phyloP scores from a whole-genome alignment of 805 yeast species.

The Blastobotrys mokoenaii region DNA sequence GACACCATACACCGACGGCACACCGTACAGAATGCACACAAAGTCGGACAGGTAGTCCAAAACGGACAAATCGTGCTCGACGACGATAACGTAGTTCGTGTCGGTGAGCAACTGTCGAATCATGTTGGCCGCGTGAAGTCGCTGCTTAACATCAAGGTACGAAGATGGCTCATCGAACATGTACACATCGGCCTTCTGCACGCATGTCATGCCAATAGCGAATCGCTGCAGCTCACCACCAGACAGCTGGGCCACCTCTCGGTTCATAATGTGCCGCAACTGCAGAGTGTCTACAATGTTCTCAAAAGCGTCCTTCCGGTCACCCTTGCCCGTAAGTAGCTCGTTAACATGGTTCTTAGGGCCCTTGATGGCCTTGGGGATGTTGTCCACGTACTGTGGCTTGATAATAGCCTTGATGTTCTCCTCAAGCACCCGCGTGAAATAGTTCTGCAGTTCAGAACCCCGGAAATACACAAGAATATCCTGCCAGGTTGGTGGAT shows the following conservation, averaged over 20 bases:
- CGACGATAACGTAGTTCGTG: conserved; percentile 81
- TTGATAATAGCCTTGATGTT: conserved; percentile 93
- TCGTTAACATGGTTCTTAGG: conserved; percentile 77
- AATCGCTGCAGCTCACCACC: conserved; percentile 99
- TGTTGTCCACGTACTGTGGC: conserved; percentile 97
- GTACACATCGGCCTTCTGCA: conserved; percentile 89
- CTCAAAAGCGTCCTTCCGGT: conserved; percentile 60
- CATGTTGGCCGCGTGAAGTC: conserved; percentile 93
- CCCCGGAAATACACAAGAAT: conserved; percentile 90
- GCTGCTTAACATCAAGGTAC: conserved; percentile 95
- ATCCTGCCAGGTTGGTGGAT: conserved; percentile 97
- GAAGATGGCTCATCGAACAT: conserved; percentile 99
- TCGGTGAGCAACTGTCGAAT: conserved; percentile 78
- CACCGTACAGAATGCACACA: conserved; percentile 95
- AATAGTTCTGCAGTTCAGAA: conserved; percentile 91
- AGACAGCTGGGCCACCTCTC: conserved; percentile 84
- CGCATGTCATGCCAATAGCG: conserved; percentile 96
- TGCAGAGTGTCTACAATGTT: conserved; percentile 63
- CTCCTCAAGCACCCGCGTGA: conserved; percentile 90
- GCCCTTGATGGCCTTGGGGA: conserved; percentile 93
- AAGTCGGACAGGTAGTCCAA: conserved; percentile 95
- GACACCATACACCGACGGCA: conserved; percentile 97
- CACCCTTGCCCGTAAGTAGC: conserved; percentile 66
- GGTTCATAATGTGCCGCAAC: conserved; percentile 62
- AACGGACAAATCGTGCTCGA: conserved; percentile 97